A percentile compares a stretch with the other conserved stretches of the same genome.
These are phyloP conservation scores for Candida broadrunensis DNA, from an alignment of 805 yeast genomes.

Conservation along the genomic window DNA sequence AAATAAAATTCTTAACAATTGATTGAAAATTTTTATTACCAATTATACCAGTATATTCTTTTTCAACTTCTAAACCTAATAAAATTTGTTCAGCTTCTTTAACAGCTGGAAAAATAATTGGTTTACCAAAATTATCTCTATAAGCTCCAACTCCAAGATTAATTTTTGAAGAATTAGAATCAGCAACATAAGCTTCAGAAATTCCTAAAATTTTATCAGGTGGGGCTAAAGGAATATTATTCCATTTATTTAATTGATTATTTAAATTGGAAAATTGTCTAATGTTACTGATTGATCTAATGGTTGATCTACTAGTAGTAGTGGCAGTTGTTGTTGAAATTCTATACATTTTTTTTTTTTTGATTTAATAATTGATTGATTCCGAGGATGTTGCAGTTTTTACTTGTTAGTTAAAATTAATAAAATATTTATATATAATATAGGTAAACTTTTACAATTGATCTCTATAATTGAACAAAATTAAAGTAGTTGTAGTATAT, in stretches of 20 bases:
- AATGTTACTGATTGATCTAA: not conserved
- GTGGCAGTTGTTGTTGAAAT: no score
- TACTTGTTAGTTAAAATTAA: no score
- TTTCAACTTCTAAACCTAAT: slow-evolving; percentile 52
- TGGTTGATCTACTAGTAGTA: not conserved
- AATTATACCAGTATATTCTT: slow-evolving; percentile 83
- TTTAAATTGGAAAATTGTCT: slow-evolving; percentile 4
- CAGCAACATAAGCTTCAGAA: slow-evolving; percentile 69
- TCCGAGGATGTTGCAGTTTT: no score
- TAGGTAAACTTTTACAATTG: no score
- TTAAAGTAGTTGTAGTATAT: no score
- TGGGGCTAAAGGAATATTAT: slow-evolving; percentile 52
- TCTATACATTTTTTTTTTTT: no score
- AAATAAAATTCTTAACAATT: slow-evolving; percentile 68
- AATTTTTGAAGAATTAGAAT: slow-evolving; percentile 54
- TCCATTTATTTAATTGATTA: slow-evolving; percentile 14
- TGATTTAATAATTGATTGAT: no score
- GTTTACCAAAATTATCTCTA: slow-evolving; percentile 83
- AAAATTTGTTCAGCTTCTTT: slow-evolving; percentile 58
- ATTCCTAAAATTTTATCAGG: slow-evolving; percentile 87
- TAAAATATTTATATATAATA: no score
- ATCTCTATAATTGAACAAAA: no score
- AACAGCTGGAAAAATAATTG: slow-evolving; percentile 82
- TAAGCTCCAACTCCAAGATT: slow-evolving; percentile 90
- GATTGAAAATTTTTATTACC: slow-evolving; percentile 70